These are phyloP conservation scores for Pelargonium fulgidum DNA, from an alignment of 441 rosid genomes.

Conservation along the genomic window DNA sequence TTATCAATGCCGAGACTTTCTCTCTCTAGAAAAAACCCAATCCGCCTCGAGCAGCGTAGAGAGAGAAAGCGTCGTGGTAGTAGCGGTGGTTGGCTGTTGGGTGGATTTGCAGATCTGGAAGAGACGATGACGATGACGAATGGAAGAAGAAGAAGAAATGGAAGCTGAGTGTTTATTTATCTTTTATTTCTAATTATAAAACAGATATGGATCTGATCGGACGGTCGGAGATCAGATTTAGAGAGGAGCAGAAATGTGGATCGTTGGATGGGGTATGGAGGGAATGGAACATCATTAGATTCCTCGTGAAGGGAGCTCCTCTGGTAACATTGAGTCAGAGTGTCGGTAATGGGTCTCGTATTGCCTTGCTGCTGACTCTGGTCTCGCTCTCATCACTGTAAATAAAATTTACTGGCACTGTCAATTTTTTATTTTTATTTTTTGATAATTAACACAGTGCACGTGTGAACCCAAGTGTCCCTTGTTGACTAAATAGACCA, in stretches of 20 bases:
- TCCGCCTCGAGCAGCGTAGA: too few relatives aligned
- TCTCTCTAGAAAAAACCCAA: too few relatives aligned
- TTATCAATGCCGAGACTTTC: too few relatives aligned
- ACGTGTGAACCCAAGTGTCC: background rate
- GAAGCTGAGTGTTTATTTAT: slow-evolving; percentile 2
- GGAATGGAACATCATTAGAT: slow-evolving; percentile 18
- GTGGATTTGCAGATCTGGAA: slow-evolving; percentile 30
- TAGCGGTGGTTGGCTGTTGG: background rate
- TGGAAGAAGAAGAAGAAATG: slow-evolving; percentile 12
- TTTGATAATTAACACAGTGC: background rate
- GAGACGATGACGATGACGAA: slow-evolving; percentile 16
- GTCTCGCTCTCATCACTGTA: background rate
- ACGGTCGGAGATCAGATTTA: slow-evolving; percentile 57
- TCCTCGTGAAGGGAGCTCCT: slow-evolving; percentile 21
- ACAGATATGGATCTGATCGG: slow-evolving; percentile 32
- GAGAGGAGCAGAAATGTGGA: background rate
- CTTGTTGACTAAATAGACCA: background rate
- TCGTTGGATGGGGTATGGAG: slow-evolving; percentile 37
- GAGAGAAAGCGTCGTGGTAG: too few relatives aligned
- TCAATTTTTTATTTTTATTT: background rate
- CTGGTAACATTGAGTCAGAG: slow-evolving; percentile 19
- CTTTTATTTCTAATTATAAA: background rate
- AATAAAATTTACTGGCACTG: background rate
- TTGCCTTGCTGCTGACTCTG: slow-evolving; percentile 7
- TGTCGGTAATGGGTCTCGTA: slow-evolving; percentile 46